Conservation (phyloP, 306 rosid species). For the Rubus parviflorus region DNA sequence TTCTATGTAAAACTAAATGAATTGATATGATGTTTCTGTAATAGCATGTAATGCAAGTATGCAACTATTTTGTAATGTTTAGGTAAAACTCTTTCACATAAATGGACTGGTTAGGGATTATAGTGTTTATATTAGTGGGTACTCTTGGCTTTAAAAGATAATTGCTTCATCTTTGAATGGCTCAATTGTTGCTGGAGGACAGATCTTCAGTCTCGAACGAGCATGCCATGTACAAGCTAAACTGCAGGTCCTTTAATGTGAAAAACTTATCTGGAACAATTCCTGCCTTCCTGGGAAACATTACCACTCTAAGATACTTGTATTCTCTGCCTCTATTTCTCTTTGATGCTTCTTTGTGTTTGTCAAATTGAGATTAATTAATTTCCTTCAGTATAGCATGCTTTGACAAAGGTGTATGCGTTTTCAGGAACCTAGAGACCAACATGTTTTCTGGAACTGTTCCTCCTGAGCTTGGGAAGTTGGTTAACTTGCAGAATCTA, state of each 20-base stretch:
- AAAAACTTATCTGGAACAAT: slow-evolving; percentile 31
- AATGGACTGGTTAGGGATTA: too few species aligned
- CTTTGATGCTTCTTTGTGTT: not conserved
- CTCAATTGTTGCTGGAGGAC: too few species aligned
- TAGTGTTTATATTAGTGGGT: too few species aligned
- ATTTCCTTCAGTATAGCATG: not conserved
- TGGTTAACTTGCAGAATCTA: slow-evolving; percentile 16
- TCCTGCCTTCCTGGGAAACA: slow-evolving; percentile 19
- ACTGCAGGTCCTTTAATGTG: not conserved
- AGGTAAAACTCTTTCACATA: too few species aligned
- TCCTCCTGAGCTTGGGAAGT: slow-evolving; percentile 19
- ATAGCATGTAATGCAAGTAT: too few species aligned
- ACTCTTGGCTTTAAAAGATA: too few species aligned
- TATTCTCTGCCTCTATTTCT: not conserved
- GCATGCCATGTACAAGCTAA: too few species aligned
- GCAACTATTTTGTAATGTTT: too few species aligned
- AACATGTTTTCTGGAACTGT: slow-evolving; percentile 13
- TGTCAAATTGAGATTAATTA: not conserved
- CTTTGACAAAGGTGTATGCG: not conserved
- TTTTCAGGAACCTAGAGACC: slow-evolving; percentile 16
- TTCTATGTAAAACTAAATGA: too few species aligned
- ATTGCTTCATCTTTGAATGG: too few species aligned
- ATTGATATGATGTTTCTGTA: too few species aligned
- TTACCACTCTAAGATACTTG: not conserved
- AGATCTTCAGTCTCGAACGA: too few species aligned